Evolutionary conservation across 148 eudicot genomes (phyloP).

Genomic region (Rhododendron ovatum): DNA sequence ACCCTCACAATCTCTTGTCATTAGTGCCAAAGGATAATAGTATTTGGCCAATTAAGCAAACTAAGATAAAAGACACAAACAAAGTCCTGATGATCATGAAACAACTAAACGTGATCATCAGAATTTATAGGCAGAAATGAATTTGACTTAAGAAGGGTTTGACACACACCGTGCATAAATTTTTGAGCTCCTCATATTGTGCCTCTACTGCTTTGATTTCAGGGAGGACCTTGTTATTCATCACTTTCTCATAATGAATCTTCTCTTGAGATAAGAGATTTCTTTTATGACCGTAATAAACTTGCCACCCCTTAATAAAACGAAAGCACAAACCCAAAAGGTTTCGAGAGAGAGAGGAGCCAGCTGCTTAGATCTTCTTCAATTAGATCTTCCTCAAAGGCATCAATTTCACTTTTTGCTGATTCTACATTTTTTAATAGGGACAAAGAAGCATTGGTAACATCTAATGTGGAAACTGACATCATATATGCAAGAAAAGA

Average conservation of each 20-base stretch:
- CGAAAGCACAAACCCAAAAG: not conserved
- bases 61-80: too few species aligned
- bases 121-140: not conserved
- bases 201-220: constrained; percentile 53
- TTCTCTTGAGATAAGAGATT: constrained; percentile 42
- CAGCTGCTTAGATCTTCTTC: constrained; percentile 10
- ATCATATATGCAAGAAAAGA: not conserved
- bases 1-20: too few species aligned
- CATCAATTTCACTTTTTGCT: constrained; percentile 59
- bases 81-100: too few species aligned
- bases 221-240: constrained; percentile 46
- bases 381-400: constrained; percentile 52
- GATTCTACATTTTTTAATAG: constrained; percentile 46
- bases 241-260: constrained; percentile 45
- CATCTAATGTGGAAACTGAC: not conserved
- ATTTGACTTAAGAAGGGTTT: not conserved
- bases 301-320: not conserved
- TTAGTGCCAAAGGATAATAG: too few species aligned
- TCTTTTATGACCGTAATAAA: constrained; percentile 6
- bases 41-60: too few species aligned
- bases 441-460: constrained; percentile 10
- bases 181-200: constrained; percentile 50
- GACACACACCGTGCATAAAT: constrained; percentile 46
- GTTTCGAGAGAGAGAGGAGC: not conserved
- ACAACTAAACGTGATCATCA: too few species aligned